Evolutionary conservation across 2,329 filamentous ascomycete species (phyloP), one percentile per base, ranked within the genome.

Genomic region (Aspergillus novoparasiticus): DNA sequence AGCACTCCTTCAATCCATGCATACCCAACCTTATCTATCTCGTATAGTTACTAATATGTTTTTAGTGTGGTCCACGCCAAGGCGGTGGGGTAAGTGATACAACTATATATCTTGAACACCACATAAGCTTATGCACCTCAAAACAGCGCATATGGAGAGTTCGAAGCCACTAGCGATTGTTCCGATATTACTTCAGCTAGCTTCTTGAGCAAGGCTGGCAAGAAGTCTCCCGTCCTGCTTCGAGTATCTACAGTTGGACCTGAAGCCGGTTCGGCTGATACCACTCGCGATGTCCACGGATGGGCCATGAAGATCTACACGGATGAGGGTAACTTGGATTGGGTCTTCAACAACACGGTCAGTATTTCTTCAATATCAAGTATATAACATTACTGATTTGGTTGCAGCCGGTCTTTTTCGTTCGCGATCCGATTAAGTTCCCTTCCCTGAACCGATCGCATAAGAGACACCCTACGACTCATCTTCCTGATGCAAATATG

Each of bases 291-390:
- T 80, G 89, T 92, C 1, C 85, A 90, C 34, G 90, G 91, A 1
- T 94, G 93, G 64, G 90, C 91, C 0, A 78, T 90, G 68, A 91
- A 91, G 75, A 87, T 90, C 69, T 92, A 93, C 73, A 92, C 90
- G 0, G 80, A 90, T 1, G 90, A 93, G 71, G 90, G 90, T 14
- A 92, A 90, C 68, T 91, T 88, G 86, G 90, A 92, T 66, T 81
- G 91, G 34, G 87, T 91, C 2, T 89, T 89, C 39, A 92, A 93
- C 78, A 88, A 92, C 67, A 91, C 89, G 0, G 87, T 92, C 32
- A 5, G 51, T 11, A 55, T 26, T 9, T 34, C 9, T n/a, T 21
- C 21, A 19, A 11, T 39, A 6, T 26, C 3, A 16, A 10, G 30
- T 26, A 16, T 39, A 19, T 39, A 34, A 21, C 9, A 11, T n/a